A percentile compares a stretch with the other conserved stretches of the same genome.
Evolutionary conservation across 139 green algal species (phyloP).

Genomic region (Nannochloris sp.): DNA sequence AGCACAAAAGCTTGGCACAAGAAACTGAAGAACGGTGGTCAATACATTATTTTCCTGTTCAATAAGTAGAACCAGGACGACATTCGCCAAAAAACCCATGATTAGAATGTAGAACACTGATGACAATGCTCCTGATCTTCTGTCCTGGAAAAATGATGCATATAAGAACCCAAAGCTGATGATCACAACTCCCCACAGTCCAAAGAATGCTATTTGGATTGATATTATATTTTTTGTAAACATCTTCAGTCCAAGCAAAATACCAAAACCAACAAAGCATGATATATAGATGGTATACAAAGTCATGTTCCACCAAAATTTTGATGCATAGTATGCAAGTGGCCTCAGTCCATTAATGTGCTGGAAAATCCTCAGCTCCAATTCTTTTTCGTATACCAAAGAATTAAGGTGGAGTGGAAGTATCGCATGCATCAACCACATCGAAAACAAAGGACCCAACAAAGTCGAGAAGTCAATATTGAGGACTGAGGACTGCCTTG

Average conservation of each 20-base stretch:
- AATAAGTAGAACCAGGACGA: constrained; percentile 51
- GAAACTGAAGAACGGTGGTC: constrained; percentile 28
- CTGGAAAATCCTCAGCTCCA: constrained; percentile 68
- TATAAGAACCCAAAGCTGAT: constrained; percentile 46
- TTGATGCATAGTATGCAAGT: constrained; percentile 33
- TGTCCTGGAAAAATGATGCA: constrained; percentile 13
- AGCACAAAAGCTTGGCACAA: constrained; percentile 50
- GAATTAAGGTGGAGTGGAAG: constrained; percentile 32
- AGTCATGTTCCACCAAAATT: constrained; percentile 48
- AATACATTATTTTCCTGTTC: constrained; percentile 24
- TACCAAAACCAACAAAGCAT: constrained; percentile 56
- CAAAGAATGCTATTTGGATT: constrained; percentile 57
- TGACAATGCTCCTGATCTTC: constrained; percentile 23
- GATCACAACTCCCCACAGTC: constrained; percentile 60
- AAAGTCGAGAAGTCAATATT: constrained; percentile 66
- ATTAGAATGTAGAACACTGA: constrained; percentile 30
- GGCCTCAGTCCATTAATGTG: constrained; percentile 51
- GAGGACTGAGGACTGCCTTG: constrained; percentile 38
- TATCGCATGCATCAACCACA: constrained; percentile 48
- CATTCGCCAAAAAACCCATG: constrained; percentile 46
- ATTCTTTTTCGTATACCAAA: constrained; percentile 59
- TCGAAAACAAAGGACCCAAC: constrained; percentile 77
- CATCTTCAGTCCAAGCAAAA: constrained; percentile 55
- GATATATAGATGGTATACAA: constrained; percentile 56
- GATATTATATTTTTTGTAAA: constrained; percentile 62